Evolutionary conservation across 2,329 filamentous ascomycete genomes (phyloP).

Genomic region (Leptographium wingfieldii): DNA sequence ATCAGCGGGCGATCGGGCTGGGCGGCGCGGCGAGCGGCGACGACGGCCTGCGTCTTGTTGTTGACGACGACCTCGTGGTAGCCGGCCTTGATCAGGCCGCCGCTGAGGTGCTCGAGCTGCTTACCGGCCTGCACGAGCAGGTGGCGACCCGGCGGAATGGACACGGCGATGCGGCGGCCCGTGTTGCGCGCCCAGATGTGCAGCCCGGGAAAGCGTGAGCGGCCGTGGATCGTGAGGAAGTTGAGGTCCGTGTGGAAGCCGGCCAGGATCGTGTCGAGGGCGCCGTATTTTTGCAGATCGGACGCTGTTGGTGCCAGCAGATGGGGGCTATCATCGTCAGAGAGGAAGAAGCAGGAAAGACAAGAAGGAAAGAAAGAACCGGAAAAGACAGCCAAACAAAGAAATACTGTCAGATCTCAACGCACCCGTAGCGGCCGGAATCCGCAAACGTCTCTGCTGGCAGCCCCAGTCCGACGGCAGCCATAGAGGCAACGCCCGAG

Average conservation of each 20-base stretch:
- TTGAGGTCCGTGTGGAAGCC: slow-evolving; percentile 54
- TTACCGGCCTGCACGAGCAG: slow-evolving; percentile 50
- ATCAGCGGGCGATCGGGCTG: slow-evolving; percentile 37
- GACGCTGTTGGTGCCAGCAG: slow-evolving; percentile 49
- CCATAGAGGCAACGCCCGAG: slow-evolving; percentile 44
- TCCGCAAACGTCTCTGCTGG: slow-evolving; percentile 38
- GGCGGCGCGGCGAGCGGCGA: slow-evolving; percentile 28
- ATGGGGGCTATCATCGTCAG: slow-evolving; percentile 33
- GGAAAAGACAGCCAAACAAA: not conserved
- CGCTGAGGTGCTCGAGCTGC: slow-evolving; percentile 49
- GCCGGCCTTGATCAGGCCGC: slow-evolving; percentile 47
- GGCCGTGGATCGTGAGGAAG: slow-evolving; percentile 52
- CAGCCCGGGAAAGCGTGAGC: slow-evolving; percentile 47
- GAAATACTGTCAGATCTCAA: not conserved
- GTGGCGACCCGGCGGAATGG: slow-evolving; percentile 44
- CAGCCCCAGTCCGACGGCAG: slow-evolving; percentile 42
- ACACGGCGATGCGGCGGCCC: slow-evolving; percentile 43
- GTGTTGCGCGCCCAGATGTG: slow-evolving; percentile 54
- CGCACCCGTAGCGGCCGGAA: slow-evolving; percentile 42
- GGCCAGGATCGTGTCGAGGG: slow-evolving; percentile 44
- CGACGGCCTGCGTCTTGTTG: slow-evolving; percentile 33
- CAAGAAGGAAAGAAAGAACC: no score
- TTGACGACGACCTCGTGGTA: slow-evolving; percentile 51
- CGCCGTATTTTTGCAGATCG: slow-evolving; percentile 40
- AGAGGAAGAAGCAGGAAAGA: not conserved